Evolutionary conservation across 768 basidiomycete genomes (phyloP), one percentile per base, ranked within the genome.

Genomic region (Russula abietina): DNA sequence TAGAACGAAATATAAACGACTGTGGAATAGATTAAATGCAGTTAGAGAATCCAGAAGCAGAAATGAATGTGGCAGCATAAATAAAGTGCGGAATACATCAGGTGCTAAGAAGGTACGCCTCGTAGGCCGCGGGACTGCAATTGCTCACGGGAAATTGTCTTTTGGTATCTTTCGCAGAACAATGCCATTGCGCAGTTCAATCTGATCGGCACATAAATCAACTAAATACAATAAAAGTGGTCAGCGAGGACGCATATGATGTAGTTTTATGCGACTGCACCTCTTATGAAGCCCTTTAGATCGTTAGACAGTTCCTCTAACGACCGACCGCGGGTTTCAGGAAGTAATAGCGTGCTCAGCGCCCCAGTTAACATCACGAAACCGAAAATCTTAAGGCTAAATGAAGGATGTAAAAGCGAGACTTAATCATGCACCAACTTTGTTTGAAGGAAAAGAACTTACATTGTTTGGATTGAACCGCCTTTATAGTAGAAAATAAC

Each of bases 321-420:
- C 46, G 73, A 71, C 51, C 69, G 69, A 45, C 69, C 68, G 50
- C 70, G 78, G 28, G 79, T 79, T 71, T 80, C 79, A 46, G 78
- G 77, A 6, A 80, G 64, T 26, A 80, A 71, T 56, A 76, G 62
- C 6, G 79, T 79, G 24, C 78, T 76, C 55, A 73, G 65, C 59
- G 76, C 67, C 43, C 78, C 78, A 0, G 78, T 76, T 32, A 79
- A 58, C 78, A 78, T 80, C 73, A 79, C 78, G 57, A 79, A 70
- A n/a, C 77, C 78, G 57, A 79, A 79, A 62, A 80, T 73, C 67
- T 80, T 71, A 16, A 80, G 68, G 62, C 77, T 74, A n/a, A n/a
- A n/a, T n/a, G n/a, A n/a, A n/a, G 64, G 26, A 28, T 30, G 9
- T 28, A 52, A 17, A 16, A 39, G 24, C 41, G 38, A 64, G 53